Conservation (phyloP, 306 rosid genomes). For the Herpetospermum pedunculosum region DNA sequence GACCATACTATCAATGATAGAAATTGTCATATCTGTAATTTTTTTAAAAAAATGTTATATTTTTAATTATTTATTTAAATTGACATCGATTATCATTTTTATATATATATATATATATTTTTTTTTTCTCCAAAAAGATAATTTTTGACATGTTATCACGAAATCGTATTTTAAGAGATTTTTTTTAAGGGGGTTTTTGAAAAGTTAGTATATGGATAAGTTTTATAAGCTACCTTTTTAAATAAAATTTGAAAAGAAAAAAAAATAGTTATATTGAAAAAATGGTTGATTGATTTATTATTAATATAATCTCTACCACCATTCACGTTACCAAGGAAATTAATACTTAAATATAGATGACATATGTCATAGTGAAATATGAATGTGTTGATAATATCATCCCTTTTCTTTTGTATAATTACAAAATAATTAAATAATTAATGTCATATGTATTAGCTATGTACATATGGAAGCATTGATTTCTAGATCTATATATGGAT, state of each 20-base stretch:
- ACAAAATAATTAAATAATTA: background rate
- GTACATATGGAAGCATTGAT: conserved; percentile 8
- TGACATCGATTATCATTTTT: too few species aligned
- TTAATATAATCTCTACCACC: conserved; percentile 11
- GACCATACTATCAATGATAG: too few species aligned
- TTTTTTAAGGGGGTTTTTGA: background rate
- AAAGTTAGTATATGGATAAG: background rate
- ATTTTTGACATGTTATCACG: background rate
- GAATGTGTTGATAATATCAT: background rate
- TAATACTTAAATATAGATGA: background rate
- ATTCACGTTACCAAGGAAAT: conserved; percentile 23
- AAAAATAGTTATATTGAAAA: background rate
- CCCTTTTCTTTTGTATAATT: background rate
- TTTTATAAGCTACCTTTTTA: background rate
- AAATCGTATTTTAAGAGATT: background rate
- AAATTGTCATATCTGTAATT: too few species aligned
- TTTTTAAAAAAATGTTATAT: too few species aligned
- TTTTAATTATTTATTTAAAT: too few species aligned
- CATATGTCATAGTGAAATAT: conserved; percentile 8
- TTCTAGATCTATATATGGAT: conserved; percentile 10
- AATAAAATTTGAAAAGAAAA: background rate
- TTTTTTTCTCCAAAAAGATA: background rate
- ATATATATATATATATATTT: background rate
- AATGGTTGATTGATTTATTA: background rate
- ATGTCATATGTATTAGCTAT: background rate